These are phyloP conservation scores for Backusella parvicylindrica DNA, from an alignment of 192 early-diverging fungal genomes.

Conservation along the genomic window DNA sequence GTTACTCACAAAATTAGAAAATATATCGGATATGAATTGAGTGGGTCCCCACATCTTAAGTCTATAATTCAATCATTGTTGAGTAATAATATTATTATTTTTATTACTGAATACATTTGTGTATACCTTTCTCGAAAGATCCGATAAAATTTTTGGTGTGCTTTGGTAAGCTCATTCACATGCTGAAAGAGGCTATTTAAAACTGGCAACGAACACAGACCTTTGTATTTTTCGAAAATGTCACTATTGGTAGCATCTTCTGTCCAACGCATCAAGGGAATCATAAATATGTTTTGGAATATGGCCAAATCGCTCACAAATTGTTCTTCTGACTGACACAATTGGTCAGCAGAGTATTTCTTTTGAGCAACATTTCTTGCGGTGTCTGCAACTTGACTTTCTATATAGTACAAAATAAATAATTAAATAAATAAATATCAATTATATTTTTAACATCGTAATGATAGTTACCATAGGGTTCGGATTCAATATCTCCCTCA, in stretches of 20 bases:
- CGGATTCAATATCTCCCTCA: neutral
- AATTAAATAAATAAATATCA: no score
- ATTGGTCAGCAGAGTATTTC: neutral
- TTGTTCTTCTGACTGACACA: neutral
- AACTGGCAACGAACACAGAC: neutral
- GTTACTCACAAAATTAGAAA: constrained; percentile 5
- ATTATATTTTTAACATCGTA: neutral
- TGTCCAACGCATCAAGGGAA: neutral
- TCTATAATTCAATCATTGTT: neutral
- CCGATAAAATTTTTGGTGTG: neutral
- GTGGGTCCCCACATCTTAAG: constrained; percentile 16
- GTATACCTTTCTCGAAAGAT: constrained; percentile 6
- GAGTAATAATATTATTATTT: neutral
- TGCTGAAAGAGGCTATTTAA: neutral
- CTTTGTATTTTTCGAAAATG: neutral
- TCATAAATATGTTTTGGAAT: neutral
- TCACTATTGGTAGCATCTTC: neutral
- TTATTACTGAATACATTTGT: neutral
- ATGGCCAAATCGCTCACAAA: neutral
- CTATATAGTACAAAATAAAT: neutral
- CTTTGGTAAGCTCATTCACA: neutral
- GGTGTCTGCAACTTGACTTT: constrained; percentile 12
- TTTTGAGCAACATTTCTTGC: constrained; percentile 18
- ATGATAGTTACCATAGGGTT: constrained; percentile 1
- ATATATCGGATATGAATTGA: constrained; percentile 13